Evolutionary conservation across 1,139 yeast species (phyloP).

Genomic region (Scheffersomyces lignicola): DNA sequence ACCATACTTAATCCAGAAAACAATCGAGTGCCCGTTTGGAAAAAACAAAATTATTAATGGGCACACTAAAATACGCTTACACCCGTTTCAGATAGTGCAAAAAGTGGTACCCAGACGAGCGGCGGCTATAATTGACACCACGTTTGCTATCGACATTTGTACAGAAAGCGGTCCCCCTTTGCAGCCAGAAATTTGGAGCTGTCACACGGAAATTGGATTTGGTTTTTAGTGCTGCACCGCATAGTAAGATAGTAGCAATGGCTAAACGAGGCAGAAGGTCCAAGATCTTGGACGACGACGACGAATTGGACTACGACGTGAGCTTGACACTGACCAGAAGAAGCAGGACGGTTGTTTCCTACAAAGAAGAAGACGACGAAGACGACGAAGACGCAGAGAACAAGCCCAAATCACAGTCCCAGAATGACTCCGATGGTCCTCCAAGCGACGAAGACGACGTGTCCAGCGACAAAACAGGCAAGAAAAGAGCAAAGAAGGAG

Average conservation of each 20-base stretch:
- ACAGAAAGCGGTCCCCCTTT: slow-evolving; percentile 4
- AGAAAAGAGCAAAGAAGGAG: slow-evolving; percentile 18
- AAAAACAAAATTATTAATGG: slow-evolving; percentile 1
- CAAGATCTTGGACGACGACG: slow-evolving; percentile 9
- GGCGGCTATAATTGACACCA: slow-evolving; percentile 3
- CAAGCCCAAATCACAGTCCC: no score
- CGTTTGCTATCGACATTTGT: background rate
- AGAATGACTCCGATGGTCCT: no score
- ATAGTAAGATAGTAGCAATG: slow-evolving; percentile 10
- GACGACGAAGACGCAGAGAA: slow-evolving; percentile 18
- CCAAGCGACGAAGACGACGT: slow-evolving; percentile 9
- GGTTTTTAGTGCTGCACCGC: background rate
- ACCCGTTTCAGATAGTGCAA: background rate
- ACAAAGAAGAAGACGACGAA: slow-evolving; percentile 16
- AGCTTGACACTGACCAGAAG: slow-evolving; percentile 15
- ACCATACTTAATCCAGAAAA: no score
- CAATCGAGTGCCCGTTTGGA: no score
- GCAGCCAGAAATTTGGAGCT: slow-evolving; percentile 1
- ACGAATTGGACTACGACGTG: slow-evolving; percentile 8
- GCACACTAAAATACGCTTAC: background rate
- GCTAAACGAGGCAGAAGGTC: slow-evolving; percentile 11
- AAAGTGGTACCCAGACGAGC: background rate
- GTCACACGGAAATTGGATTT: slow-evolving; percentile 1
- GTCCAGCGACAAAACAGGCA: no score
- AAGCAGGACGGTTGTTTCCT: slow-evolving; percentile 15